Evolutionary conservation across 2,329 filamentous ascomycete species (phyloP).

Genomic region (Chrysoporthe deuterocubensis): DNA sequence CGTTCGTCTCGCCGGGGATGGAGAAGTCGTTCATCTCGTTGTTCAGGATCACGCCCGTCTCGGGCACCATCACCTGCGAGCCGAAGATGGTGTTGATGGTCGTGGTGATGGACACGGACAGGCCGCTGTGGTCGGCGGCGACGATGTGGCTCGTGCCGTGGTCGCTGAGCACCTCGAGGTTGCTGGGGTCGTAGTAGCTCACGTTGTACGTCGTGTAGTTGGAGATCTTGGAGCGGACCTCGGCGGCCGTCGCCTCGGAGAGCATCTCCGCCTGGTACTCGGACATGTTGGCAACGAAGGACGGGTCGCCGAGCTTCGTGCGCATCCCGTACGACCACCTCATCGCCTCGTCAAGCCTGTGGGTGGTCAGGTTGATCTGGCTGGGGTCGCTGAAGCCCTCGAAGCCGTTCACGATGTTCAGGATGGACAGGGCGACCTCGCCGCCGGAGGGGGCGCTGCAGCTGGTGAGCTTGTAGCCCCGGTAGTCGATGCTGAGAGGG

Average conservation of each 20-base stretch:
- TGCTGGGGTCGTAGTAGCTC: constrained; percentile 49
- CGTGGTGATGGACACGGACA: constrained; percentile 78
- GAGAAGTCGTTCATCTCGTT: constrained; percentile 74
- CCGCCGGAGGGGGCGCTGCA: constrained; percentile 76
- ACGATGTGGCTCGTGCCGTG: constrained; percentile 72
- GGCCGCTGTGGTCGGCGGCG: constrained; percentile 68
- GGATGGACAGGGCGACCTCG: constrained; percentile 68
- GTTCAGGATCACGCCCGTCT: constrained; percentile 79
- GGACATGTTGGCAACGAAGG: constrained; percentile 65
- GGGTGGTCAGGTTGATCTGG: constrained; percentile 66
- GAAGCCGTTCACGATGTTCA: constrained; percentile 79
- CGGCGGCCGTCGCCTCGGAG: constrained; percentile 61
- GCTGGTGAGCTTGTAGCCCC: constrained; percentile 70
- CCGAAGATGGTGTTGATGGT: constrained; percentile 84
- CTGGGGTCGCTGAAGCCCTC: constrained; percentile 61
- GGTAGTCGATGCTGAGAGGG: constrained; percentile 65
- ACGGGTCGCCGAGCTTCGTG: constrained; percentile 75
- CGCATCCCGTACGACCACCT: constrained; percentile 80
- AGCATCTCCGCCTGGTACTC: constrained; percentile 67
- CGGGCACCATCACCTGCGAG: constrained; percentile 74
- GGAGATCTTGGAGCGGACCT: constrained; percentile 52
- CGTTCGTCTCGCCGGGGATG: constrained; percentile 71
- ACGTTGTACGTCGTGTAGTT: constrained; percentile 44
- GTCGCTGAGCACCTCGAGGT: constrained; percentile 58
- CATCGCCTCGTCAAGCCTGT: constrained; percentile 82